Evolutionary conservation across 108 stramenopile genomes (phyloP).

Genomic region (Halocafeteria seosinensis): DNA sequence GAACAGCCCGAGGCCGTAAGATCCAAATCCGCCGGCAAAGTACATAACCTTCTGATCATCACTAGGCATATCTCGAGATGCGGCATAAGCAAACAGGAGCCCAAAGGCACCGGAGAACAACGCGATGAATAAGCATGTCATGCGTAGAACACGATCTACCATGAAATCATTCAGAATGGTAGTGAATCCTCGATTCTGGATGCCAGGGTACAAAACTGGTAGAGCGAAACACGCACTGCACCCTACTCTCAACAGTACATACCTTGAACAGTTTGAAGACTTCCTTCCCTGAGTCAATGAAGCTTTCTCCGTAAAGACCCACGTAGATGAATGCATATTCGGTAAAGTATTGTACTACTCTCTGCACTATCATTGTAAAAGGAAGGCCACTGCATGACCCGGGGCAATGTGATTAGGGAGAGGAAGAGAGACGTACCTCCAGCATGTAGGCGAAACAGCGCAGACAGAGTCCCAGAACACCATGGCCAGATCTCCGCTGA

Average conservation of each 20-base stretch:
- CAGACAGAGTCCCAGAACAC: conserved; percentile 50
- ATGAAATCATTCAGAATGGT: conserved; percentile 11
- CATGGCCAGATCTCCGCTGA: no score
- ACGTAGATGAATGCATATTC: conserved; percentile 64
- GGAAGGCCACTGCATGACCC: no score
- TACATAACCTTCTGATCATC: not conserved
- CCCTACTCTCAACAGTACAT: no score
- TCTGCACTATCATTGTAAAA: no score
- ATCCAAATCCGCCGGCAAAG: conserved; percentile 19
- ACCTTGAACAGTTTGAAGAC: conserved; percentile 59
- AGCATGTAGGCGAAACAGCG: conserved; percentile 13
- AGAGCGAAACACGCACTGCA: no score
- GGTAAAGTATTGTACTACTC: conserved; percentile 48
- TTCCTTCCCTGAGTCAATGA: conserved; percentile 51
- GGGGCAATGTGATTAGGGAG: no score
- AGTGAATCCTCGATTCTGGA: conserved; percentile 47
- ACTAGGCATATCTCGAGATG: not conserved
- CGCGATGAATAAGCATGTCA: conserved; percentile 4
- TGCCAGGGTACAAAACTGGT: no score
- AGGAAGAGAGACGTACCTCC: no score
- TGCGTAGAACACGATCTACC: conserved; percentile 6
- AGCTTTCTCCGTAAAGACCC: conserved; percentile 58
- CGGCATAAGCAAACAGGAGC: not conserved
- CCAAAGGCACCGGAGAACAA: not conserved
- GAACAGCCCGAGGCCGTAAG: conserved; percentile 41